phyloP scores from a whole-genome alignment of 2,329 filamentous ascomycete genomes.

The Hypoxylon sp. region DNA sequence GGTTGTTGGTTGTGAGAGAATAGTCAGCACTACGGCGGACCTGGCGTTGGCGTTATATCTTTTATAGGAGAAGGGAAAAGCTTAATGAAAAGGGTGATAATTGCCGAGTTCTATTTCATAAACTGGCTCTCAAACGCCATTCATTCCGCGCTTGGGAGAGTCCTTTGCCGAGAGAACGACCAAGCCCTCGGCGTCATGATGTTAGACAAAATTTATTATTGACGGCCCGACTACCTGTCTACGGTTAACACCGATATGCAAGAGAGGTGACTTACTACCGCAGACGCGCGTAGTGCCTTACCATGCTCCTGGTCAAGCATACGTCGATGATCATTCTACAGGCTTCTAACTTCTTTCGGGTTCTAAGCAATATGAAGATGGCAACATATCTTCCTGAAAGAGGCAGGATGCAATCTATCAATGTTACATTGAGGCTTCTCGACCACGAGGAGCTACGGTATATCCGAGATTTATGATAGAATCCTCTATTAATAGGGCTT shows the following conservation, averaged over 20 bases:
- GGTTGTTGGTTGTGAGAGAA: not conserved
- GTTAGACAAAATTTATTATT: constrained; percentile 6
- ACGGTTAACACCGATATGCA: not conserved
- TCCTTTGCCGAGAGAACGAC: not conserved
- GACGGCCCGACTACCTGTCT: constrained; percentile 24
- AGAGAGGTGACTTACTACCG: constrained; percentile 1
- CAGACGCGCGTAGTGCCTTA: not conserved
- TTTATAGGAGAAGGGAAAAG: constrained; percentile 15
- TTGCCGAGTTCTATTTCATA: constrained; percentile 15
- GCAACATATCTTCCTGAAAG: constrained; percentile 7
- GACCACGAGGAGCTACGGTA: not conserved
- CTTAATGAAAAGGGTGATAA: constrained; percentile 12
- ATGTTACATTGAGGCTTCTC: constrained; percentile 14
- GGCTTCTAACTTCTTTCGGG: constrained; percentile 9
- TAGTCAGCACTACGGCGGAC: not conserved
- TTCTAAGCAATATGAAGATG: constrained; percentile 25
- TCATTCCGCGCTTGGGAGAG: not conserved
- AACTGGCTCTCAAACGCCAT: constrained; percentile 6
- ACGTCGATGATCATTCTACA: not conserved
- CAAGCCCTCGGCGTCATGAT: not conserved
- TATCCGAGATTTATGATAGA: not conserved
- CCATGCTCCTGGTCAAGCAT: not conserved
- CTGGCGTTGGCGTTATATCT: constrained; percentile 1
- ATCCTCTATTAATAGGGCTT: not conserved
- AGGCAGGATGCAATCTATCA: constrained; percentile 1